Percentiles rank a stretch among this genome's conserved stretches.
phyloP scores from a whole-genome alignment of 1,139 yeast genomes.

The Magnusiomyces suaveolens region DNA sequence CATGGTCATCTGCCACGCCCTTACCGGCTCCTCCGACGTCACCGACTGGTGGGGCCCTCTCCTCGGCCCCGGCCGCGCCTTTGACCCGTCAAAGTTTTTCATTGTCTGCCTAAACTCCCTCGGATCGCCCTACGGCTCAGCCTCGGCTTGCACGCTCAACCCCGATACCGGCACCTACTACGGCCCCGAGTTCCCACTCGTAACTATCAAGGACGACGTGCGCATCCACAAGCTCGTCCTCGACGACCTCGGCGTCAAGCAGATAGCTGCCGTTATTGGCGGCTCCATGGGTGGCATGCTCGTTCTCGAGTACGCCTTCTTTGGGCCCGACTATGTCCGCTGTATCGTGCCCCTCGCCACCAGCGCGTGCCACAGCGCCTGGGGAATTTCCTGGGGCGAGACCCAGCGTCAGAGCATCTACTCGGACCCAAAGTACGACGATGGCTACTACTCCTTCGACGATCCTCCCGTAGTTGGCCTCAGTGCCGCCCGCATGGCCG shows the following conservation, averaged over 20 bases:
- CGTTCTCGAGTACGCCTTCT: conserved; percentile 75
- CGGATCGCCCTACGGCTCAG: conserved; percentile 95
- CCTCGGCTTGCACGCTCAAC: conserved; percentile 77
- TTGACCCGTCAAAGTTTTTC: conserved; percentile 81
- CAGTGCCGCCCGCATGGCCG: conserved; percentile 97
- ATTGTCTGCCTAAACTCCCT: conserved; percentile 79
- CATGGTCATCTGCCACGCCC: conserved; percentile 84
- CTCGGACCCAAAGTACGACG: conserved; percentile 83
- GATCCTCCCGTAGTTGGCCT: conserved; percentile 79
- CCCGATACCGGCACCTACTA: conserved; percentile 62
- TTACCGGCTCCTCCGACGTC: conserved; percentile 92
- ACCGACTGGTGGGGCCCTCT: conserved; percentile 98
- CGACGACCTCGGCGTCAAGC: conserved; percentile 59
- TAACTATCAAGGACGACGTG: conserved; percentile 86
- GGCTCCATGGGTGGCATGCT: conserved; percentile 99
- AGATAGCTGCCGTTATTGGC: conserved; percentile 79
- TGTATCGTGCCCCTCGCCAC: conserved; percentile 81
- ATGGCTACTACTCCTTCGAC: conserved; percentile 71
- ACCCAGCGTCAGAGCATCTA: conserved; percentile 94
- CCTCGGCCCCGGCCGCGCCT: conserved; percentile 74
- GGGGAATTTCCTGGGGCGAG: conserved; percentile 99
- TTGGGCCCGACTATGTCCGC: conserved; percentile 60
- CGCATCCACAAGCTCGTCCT: conserved; percentile 65
- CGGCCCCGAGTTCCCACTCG: conserved; percentile 92
- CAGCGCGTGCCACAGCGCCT: conserved; percentile 88